Conservation (phyloP, 1,284 basidiomycete genomes). For the Chiua sp. region DNA sequence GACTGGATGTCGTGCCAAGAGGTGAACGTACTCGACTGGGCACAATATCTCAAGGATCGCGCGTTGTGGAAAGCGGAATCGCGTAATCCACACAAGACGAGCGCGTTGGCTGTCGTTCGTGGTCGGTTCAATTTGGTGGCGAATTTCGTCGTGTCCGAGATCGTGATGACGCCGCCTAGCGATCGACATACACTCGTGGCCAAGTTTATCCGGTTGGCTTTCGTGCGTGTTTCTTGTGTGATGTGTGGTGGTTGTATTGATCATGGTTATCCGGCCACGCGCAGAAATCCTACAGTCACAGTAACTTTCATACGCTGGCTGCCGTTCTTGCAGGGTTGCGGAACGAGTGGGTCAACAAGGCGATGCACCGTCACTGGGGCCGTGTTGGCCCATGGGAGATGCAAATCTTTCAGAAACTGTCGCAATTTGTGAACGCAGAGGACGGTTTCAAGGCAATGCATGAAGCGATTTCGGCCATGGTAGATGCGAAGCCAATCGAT, state of each 20-base stretch:
- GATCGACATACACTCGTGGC: constrained; percentile 72
- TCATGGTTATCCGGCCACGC: constrained; percentile 8
- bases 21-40: constrained; percentile 83
- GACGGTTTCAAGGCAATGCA: constrained; percentile 83
- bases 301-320: constrained; percentile 82
- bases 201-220: constrained; percentile 89
- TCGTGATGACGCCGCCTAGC: constrained; percentile 68
- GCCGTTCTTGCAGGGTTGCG: constrained; percentile 84
- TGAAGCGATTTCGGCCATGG: constrained; percentile 65
- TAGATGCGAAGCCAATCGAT: constrained; percentile 65
- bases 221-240: constrained; percentile 56
- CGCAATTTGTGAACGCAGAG: constrained; percentile 66
- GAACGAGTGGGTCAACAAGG: constrained; percentile 71
- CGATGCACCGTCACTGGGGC: constrained; percentile 72
- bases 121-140: constrained; percentile 88
- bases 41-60: constrained; percentile 77
- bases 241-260: neutral
- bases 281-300: constrained; percentile 84
- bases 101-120: constrained; percentile 76
- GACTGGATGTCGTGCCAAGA: constrained; percentile 70
- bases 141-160: constrained; percentile 83
- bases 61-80: constrained; percentile 72
- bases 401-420: constrained; percentile 79
- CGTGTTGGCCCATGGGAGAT: constrained; percentile 76
- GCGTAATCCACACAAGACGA: constrained; percentile 62